Evolutionary conservation across 768 basidiomycete genomes (phyloP), one percentile per base, ranked within the genome.

Genomic region (Cystofilobasidium ferigula): DNA sequence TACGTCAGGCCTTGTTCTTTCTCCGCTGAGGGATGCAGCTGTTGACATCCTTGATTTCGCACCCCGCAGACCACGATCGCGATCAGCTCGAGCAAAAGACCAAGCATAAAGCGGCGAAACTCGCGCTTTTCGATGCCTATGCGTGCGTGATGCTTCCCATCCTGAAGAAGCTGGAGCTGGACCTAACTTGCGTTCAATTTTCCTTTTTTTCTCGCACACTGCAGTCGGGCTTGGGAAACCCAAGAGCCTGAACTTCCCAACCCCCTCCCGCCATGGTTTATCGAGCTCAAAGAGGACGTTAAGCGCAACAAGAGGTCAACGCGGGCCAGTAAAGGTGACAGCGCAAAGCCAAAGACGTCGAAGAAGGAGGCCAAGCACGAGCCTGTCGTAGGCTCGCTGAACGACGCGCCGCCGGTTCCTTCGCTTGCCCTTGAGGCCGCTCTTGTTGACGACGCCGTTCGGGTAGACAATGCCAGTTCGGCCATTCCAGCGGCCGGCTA

Each of bases 1-100:
- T 90, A 3, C 24, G 36, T 57, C 34, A 24, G 7, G 13, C 58
- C 22, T 34, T 35, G 5, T 12, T 36, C 8, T 22, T 30, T 56
- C 13, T 28, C 13, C 54, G 6, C 13, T 10, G 26, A 26, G 6
- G 16, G 28, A 22, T 8, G n/a, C 5, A 24, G 13, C 30, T 56
- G 54, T 30, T 51, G 13, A 9, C 26, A 9, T 51, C 14, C 26
- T 22, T 10, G 9, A 9, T 51, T 9, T 28, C 22, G 48, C 10
- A 12, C 10, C 48, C 22, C 34, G 18, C n/a, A 60, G 58, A 4
- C 22, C 38, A 26, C 24, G 58, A 60, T 26, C 8, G 14, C 6
- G 3, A 26, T 20, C 10, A 26, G 20, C 58, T 60, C 24, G n/a
- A n/a, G n/a, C n/a, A n/a, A n/a, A n/a, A n/a, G n/a, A n/a, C 2